Percentiles rank a stretch among this genome's conserved stretches.
Evolutionary conservation across 2,329 filamentous ascomycete genomes (phyloP).

Genomic region (Fusarium torreyae): DNA sequence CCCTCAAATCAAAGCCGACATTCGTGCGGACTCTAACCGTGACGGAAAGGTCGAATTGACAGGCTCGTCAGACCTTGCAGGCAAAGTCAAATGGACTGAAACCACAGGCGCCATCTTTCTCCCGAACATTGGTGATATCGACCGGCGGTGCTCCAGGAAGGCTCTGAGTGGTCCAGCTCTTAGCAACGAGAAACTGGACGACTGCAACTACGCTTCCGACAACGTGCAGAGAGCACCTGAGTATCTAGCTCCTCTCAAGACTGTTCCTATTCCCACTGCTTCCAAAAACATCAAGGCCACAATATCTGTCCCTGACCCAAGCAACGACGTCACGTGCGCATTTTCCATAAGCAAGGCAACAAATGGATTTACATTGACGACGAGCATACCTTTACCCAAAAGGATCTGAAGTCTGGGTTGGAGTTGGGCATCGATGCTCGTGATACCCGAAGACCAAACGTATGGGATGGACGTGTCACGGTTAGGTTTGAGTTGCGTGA

Average conservation of each 20-base stretch:
- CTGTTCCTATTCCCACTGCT: slow-evolving; percentile 43
- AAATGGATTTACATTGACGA: slow-evolving; percentile 46
- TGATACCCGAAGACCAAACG: slow-evolving; percentile 36
- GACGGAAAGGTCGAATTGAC: slow-evolving; percentile 51
- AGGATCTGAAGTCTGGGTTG: slow-evolving; percentile 49
- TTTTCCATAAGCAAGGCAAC: slow-evolving; percentile 45
- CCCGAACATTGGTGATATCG: slow-evolving; percentile 54
- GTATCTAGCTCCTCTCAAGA: slow-evolving; percentile 52
- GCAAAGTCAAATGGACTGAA: slow-evolving; percentile 47
- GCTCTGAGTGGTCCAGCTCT: slow-evolving; percentile 9
- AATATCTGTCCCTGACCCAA: slow-evolving; percentile 20
- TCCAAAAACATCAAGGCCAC: slow-evolving; percentile 19
- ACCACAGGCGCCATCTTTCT: slow-evolving; percentile 54
- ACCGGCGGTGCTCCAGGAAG: slow-evolving; percentile 48
- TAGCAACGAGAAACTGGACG: slow-evolving; percentile 41
- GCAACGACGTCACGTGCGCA: slow-evolving; percentile 39
- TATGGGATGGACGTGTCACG: slow-evolving; percentile 48
- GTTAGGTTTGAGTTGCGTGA: slow-evolving; percentile 50
- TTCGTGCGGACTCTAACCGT: slow-evolving; percentile 54
- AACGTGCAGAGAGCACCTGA: slow-evolving; percentile 49
- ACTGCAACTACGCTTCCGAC: slow-evolving; percentile 55
- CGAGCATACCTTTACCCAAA: slow-evolving; percentile 48
- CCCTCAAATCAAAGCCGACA: slow-evolving; percentile 5
- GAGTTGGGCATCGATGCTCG: slow-evolving; percentile 55
- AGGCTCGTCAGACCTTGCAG: slow-evolving; percentile 27